A percentile compares a stretch with the other conserved stretches of the same genome.
phyloP scores from a whole-genome alignment of 2,329 filamentous ascomycete species.

The Microsporum ferrugineum region DNA sequence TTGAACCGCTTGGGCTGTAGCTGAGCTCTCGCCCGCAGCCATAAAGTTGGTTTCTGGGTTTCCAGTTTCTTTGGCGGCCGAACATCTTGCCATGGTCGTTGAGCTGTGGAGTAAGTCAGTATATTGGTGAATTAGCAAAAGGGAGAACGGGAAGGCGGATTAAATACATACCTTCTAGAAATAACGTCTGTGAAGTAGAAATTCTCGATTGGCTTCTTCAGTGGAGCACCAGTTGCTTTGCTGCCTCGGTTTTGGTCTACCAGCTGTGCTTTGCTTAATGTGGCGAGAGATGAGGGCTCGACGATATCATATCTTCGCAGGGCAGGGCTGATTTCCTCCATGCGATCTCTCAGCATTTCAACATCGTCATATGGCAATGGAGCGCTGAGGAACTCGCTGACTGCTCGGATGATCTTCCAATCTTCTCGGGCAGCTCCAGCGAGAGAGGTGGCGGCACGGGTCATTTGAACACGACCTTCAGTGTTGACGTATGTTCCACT shows the following conservation, averaged over 20 bases:
- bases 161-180: constrained; percentile 66
- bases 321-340: constrained; percentile 87
- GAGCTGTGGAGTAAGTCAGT: constrained; percentile 47
- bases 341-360: constrained; percentile 76
- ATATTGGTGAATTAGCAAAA: constrained; percentile 7
- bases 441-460: constrained; percentile 74
- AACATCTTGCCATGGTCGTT: constrained; percentile 96
- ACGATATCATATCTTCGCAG: constrained; percentile 83
- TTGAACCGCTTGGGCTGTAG: constrained; percentile 5
- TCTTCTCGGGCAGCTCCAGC: constrained; percentile 86
- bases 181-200: constrained; percentile 98
- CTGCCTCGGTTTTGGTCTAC: constrained; percentile 92
- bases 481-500: constrained; percentile 94
- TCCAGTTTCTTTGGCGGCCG: constrained; percentile 74
- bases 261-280: constrained; percentile 83
- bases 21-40: constrained; percentile 49
- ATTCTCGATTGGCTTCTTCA: constrained; percentile 82
- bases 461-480: constrained; percentile 90
- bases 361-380: constrained; percentile 91
- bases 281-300: constrained; percentile 62
- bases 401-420: constrained; percentile 97
- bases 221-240: constrained; percentile 56
- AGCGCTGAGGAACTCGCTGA: constrained; percentile 76
- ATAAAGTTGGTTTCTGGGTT: constrained; percentile 70
- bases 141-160: constrained; percentile 10